Base-by-base conservation (phyloP, 1,284 basidiomycete genomes). In the Moesziomyces antarcticus region DNA sequence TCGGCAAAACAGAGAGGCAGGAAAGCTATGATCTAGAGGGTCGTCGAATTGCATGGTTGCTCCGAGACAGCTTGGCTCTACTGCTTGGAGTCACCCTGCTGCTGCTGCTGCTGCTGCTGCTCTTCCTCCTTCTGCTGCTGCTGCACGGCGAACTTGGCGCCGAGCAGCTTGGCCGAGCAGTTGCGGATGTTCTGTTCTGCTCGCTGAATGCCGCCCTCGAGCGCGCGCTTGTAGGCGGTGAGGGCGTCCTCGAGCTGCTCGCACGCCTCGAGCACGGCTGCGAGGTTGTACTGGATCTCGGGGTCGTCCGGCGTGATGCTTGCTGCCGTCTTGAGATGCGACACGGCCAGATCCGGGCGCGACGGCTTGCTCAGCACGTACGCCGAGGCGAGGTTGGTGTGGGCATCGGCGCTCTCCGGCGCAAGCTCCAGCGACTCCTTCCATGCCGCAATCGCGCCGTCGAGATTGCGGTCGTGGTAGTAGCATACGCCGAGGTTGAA, bases 281-380 rank as follows among this genome's bases (percentile, higher is more conserved):
- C 94, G 56, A 95, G 88, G 86, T 95, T 97, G 88, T 94, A 97
- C 33, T 93, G 91, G 82, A 96, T 94, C 85, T 97, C 94, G 79
- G 93, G 90, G 86, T 97, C 94, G 82, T 94, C 91, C 40, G 94
- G 94, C 47, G 92, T 89, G 70, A 97, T 89, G 37, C 90, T 90
- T 40, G 91, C 88, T 25, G 94, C 94, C 77, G 92, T 90, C 71
- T 94, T 96, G 85, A 37, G 49, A 77, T 81, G 75, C 84, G 92
- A 90, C 73, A 96, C 87, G 35, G 94, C 94, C 68, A 95, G 88
- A 86, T 96, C 93, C 56, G 94, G 92, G 79, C 93, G 88, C 60
- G 92, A 89, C 52, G 92, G 90, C 82, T 89, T 88, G 53, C 92
- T 92, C 81, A 96, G 90, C 80, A 97, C 92, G 85, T 97, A 97